Conservation (phyloP, 208 protist species). For the Trypanosoma scelopori region DNA sequence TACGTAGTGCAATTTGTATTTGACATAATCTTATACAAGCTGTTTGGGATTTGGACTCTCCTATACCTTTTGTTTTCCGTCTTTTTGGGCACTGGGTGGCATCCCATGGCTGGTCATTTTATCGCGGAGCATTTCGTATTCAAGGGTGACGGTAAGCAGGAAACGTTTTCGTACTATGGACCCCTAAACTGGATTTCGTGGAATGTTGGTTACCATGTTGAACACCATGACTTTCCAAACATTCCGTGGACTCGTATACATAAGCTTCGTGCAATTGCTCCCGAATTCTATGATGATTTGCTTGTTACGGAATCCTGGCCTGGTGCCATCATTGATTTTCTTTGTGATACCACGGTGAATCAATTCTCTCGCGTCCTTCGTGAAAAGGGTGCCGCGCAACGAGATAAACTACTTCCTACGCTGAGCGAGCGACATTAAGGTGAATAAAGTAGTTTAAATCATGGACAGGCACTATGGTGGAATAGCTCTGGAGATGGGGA, state of each 20-base stretch:
- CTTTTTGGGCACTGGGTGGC: conserved; percentile 84
- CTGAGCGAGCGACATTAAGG: conserved; percentile 26
- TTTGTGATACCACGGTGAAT: conserved; percentile 70
- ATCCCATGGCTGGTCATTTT: conserved; percentile 91
- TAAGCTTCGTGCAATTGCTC: conserved; percentile 84
- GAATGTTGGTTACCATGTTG: conserved; percentile 96
- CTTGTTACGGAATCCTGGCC: conserved; percentile 76
- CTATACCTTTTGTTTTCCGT: conserved; percentile 78
- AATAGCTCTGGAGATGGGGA: too few species aligned
- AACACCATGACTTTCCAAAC: conserved; percentile 98
- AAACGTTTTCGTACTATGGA: conserved; percentile 98
- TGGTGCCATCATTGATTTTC: conserved; percentile 76
- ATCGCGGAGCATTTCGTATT: conserved; percentile 94
- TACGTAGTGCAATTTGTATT: conserved; percentile 54
- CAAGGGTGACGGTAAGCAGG: conserved; percentile 60
- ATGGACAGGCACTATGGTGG: too few species aligned
- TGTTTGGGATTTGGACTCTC: conserved; percentile 62
- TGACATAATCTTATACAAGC: conserved; percentile 36
- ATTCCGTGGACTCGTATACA: conserved; percentile 90
- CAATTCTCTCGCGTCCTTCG: conserved; percentile 78
- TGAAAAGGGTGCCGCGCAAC: conserved; percentile 44
- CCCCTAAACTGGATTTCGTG: conserved; percentile 88
- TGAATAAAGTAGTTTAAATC: not conserved
- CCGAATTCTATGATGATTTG: conserved; percentile 93
- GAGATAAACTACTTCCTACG: conserved; percentile 57